Percentiles rank a stretch among this genome's conserved stretches.
phyloP scores from a whole-genome alignment of 2,329 filamentous ascomycete genomes.

The Madurella fahalii region DNA sequence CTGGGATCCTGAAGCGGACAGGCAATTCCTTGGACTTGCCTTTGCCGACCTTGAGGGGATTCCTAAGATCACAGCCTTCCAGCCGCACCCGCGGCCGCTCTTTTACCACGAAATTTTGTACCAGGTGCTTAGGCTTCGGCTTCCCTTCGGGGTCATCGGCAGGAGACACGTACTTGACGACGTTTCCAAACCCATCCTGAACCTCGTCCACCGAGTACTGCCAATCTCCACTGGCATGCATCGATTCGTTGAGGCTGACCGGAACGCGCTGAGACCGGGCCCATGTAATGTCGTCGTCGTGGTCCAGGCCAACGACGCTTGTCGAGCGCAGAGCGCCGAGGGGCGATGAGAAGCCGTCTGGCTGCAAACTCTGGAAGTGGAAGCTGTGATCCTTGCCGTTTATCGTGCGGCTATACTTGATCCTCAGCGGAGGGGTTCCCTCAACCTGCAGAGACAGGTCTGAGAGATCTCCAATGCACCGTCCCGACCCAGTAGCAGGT shows the following conservation, averaged over 20 bases:
- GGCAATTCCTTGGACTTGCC: constrained; percentile 66
- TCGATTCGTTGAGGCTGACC: constrained; percentile 86
- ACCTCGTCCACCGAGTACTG: constrained; percentile 89
- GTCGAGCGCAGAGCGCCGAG: constrained; percentile 58
- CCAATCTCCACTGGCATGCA: constrained; percentile 76
- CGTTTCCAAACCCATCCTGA: constrained; percentile 83
- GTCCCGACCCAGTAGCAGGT: constrained; percentile 56
- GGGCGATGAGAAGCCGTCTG: constrained; percentile 78
- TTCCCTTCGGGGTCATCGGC: constrained; percentile 66
- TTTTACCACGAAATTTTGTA: constrained; percentile 78
- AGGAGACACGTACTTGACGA: constrained; percentile 65
- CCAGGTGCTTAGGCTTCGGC: constrained; percentile 57
- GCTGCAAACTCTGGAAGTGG: constrained; percentile 89
- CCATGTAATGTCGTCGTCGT: constrained; percentile 73
- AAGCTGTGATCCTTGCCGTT: constrained; percentile 80
- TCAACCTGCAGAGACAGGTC: constrained; percentile 77
- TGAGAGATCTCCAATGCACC: constrained; percentile 84
- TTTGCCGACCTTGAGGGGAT: constrained; percentile 78
- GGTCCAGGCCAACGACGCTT: constrained; percentile 52
- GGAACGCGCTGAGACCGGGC: constrained; percentile 68
- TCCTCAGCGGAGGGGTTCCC: constrained; percentile 85
- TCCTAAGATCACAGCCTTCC: constrained; percentile 70
- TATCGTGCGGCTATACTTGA: constrained; percentile 85
- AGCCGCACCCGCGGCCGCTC: constrained; percentile 75
- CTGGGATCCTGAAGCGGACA: constrained; percentile 62